Evolutionary conservation across 2,329 filamentous ascomycete species (phyloP).

Genomic region (Penicillium sp.): DNA sequence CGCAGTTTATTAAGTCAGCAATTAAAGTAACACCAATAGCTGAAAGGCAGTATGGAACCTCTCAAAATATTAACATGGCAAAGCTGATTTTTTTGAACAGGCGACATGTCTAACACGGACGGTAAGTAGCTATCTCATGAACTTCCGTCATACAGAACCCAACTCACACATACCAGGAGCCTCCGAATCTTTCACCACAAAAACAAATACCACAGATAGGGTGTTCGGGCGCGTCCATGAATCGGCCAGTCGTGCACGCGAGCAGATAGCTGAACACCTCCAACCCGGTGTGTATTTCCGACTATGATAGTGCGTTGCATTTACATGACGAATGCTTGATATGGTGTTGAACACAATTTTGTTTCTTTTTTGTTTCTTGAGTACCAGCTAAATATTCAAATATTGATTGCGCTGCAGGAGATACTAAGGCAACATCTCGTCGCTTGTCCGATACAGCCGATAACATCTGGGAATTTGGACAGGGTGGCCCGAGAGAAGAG

Average conservation of each 20-base stretch:
- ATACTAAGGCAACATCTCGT: constrained; percentile 16
- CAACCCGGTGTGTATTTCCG: constrained; percentile 21
- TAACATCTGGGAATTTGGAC: constrained; percentile 8
- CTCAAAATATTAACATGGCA: neutral
- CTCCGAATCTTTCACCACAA: constrained; percentile 17
- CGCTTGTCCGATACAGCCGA: constrained; percentile 20
- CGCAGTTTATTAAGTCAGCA: neutral
- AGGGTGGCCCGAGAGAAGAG: constrained; percentile 3
- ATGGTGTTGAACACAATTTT: neutral
- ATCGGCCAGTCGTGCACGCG: constrained; percentile 20
- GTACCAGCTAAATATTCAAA: neutral
- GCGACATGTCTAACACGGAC: constrained; percentile 10
- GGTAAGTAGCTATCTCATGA: neutral
- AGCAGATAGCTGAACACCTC: constrained; percentile 17
- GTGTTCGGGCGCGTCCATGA: constrained; percentile 9
- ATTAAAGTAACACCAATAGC: constrained; percentile 4
- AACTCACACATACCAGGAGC: constrained; percentile 10
- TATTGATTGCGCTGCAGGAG: constrained; percentile 9
- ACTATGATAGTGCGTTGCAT: too few relatives aligned
- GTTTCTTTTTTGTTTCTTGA: too few relatives aligned
- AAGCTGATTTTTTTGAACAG: constrained; percentile 4
- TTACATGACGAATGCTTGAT: neutral
- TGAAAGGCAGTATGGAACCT: constrained; percentile 12
- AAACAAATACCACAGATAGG: constrained; percentile 14
- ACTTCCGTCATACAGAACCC: neutral